Evolutionary conservation across 805 yeast genomes (phyloP), one percentile per base, ranked within the genome.

Genomic region (Saccharomyces cerevisiae): DNA sequence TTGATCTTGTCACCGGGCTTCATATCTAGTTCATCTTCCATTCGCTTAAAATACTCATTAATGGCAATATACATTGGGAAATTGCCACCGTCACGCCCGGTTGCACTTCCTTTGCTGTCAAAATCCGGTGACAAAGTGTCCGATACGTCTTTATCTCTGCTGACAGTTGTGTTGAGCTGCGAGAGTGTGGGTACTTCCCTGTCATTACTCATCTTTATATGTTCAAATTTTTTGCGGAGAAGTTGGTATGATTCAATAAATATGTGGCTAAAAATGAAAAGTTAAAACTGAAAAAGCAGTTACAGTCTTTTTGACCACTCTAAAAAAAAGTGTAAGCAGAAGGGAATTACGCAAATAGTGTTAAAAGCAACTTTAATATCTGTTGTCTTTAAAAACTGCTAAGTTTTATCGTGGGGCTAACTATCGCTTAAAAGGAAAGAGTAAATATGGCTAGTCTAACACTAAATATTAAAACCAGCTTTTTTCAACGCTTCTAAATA

Each of bases 21-120:
- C 61, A 94, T 76, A 49, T 84, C 81, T 43, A 94, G 75, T 70
- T 94, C 99, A 71, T 94, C 99, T 27, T 89, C 96, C 58, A 91
- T 75, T 51, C 98, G 79, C 48, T 95, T 89, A 49, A 78, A 77
- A 71, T 94, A 94, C 69, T 87, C 95, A 70, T 91, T 96, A 58
- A 90, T 83, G 54, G 90, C 95, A 55, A 78, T 76, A 55, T 71
- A 75, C 17, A 72, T 57, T 6, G 76, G 65, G 21, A 57, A 64
- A 9, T 48, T 56, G 26, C 56, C 58, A 17, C 51, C 55, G 27
- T 54, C 54, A 21, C 49, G 48, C 28, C 53, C 41, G 17, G 53
- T 53, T 21, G 51, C 26, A 27, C 57, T 51, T 14, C 48, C 48
- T 13, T 56, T 51, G 22, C 53, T 59, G 22, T 49, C 53, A 10